Conservation (phyloP, 257 asterid species). For the Salvia miltiorrhiza region DNA sequence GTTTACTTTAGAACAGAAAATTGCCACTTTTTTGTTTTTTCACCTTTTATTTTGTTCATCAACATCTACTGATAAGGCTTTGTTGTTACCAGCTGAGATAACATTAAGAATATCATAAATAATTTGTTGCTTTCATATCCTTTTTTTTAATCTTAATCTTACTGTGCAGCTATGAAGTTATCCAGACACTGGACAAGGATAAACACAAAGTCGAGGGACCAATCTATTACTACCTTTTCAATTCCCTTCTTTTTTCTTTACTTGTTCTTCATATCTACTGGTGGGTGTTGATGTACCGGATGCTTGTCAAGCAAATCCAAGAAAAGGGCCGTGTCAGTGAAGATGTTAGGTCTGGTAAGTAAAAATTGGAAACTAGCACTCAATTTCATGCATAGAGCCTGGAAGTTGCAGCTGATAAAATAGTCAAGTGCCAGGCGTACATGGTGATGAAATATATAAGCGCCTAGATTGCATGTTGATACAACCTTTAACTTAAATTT, state of each 20-base stretch:
- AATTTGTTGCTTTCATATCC: background rate
- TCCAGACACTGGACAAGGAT: constrained; percentile 67
- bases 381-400: background rate
- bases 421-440: background rate
- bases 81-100: background rate
- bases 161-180: constrained; percentile 70
- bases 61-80: background rate
- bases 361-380: background rate
- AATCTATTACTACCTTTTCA: constrained; percentile 80
- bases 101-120: background rate
- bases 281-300: constrained; percentile 97
- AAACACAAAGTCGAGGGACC: constrained; percentile 82
- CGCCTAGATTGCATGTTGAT: background rate
- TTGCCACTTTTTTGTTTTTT: background rate
- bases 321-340: constrained; percentile 78
- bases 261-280: constrained; percentile 94
- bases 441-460: background rate
- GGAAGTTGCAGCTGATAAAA: background rate
- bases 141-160: background rate
- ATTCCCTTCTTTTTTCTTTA: constrained; percentile 77
- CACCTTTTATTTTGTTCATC: background rate
- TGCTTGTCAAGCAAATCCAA: constrained; percentile 91
- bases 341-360: constrained; percentile 95
- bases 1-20: background rate
- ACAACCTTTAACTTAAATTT: background rate